Base-by-base conservation (phyloP, 2,329 filamentous ascomycete species). In the Cytospora piceicola region DNA sequence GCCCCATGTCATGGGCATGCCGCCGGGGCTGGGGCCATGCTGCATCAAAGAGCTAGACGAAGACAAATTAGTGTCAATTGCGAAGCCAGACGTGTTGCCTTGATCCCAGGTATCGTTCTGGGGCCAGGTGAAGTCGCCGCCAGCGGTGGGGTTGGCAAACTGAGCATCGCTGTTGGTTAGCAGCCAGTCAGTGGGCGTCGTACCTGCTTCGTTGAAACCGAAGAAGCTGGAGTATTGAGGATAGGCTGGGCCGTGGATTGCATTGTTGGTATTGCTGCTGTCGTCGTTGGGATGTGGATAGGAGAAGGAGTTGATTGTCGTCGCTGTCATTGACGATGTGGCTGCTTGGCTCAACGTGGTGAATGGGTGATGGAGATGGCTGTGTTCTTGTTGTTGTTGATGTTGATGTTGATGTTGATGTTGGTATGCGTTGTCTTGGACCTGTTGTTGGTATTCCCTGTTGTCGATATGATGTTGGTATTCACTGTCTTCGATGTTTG, bases 151-250 rank as follows among this genome's bases (percentile, higher is more conserved):
- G 9, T 24, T 49, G 46, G 46, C 46, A 24, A 49, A 49, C 46
- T 49, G 46, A 49, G 22, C 46, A 22, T 49, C 46, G 46, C 46
- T 12, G 46, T 22, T 49, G n/a, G 46, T 5, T 49, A 49, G n/a
- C 22, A 24, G 42, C 42, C n/a, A 24, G 11, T 49, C 46, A 49
- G 46, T 49, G n/a, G 46, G 46, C 12, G 46, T 49, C 46, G 46
- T 49, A 49, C 46, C 46, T 49, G 46, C 46, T 49, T 49, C 46
- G 5, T 24, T 49, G n/a, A 22, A 49, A 49, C 24, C 46, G 46
- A 49, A 49, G 46, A 49, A 49, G 46, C 46, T 24, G n/a, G 46
- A 49, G 22, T 49, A 49, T 24, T 49, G 46, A 12, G 46, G n/a
- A 24, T 49, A 49, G n/a, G 14, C 5, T 22, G n/a, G 46, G 17